Base-by-base conservation (phyloP, 2,329 filamentous ascomycete species). In the Aspergillus phoenicis region DNA sequence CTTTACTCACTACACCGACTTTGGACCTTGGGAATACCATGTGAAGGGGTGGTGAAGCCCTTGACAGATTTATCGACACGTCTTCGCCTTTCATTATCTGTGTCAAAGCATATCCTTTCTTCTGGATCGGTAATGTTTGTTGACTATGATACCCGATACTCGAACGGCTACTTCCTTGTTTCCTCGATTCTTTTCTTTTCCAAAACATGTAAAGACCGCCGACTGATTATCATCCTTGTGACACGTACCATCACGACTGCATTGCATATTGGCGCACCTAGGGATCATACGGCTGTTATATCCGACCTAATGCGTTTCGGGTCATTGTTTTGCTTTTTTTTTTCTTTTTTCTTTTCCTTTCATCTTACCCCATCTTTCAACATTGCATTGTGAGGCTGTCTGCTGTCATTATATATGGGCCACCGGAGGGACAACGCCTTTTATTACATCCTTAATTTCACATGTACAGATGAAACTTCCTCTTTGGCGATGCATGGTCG, bases 1-100 rank as follows among this genome's bases (percentile, higher is more conserved):
- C 70, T 94, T 86, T 87, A 95, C 95, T 75, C 88, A 95, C 70
- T 95, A 93, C 77, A 93, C 96, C 71, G 87, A 90, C 71, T 87
- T 89, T 73, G 91, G 92, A 48, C 86, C 91, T n/a, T 87, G 87
- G 73, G 91, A 93, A 71, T 96, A 95, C 78, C 90, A 96, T 75
- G 85, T 89, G 65, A 91, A 91, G 75, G 92, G 91, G 71, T 96
- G 92, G 92, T 96, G 86, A 33, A 15, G 45, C 56, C 57, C 45
- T 41, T 17, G 24, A 36, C 33, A 13, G 33, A 36, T 36, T 11
- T 1, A 13, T 36, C 33, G 33, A 36, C 11, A 20, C 45, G 58
- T 48, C 15, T 49, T 56, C 58, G 22, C 39, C 33, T 58, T 62
- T 58, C 60, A 61, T 49, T 56, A 52, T 55, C 24, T 55, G 30